A percentile compares a stretch with the other conserved stretches of the same genome.
These are phyloP conservation scores for Picochlorum sp. DNA, from an alignment of 139 green algal genomes.

Conservation along the genomic window DNA sequence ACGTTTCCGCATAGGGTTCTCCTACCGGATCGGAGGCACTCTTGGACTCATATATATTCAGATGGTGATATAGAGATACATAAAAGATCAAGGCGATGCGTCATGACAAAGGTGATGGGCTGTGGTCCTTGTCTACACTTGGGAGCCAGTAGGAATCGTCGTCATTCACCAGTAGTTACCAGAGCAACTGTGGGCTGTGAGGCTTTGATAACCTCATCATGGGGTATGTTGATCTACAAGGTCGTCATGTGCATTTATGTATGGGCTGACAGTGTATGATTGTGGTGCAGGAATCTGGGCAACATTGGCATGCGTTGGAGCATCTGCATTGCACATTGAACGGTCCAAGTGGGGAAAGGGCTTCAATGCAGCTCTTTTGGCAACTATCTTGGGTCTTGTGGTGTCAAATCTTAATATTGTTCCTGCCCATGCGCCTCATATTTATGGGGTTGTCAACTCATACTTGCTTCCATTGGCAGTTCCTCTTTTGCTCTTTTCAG, in stretches of 20 bases:
- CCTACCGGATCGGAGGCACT: no score
- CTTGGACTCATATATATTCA: no score
- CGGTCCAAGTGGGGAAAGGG: constrained; percentile 56
- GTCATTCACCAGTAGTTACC: no score
- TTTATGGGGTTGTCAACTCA: constrained; percentile 61
- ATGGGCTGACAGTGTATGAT: not conserved
- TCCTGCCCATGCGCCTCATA: constrained; percentile 23
- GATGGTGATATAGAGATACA: no score
- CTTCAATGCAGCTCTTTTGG: constrained; percentile 69
- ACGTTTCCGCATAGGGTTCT: no score
- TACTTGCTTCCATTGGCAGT: constrained; percentile 84
- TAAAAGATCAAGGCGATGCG: no score
- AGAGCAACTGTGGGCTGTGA: no score
- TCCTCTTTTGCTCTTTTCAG: constrained; percentile 78
- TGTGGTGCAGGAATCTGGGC: constrained; percentile 45
- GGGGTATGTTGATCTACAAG: no score
- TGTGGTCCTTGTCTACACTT: no score
- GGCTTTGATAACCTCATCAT: no score
- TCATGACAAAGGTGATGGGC: no score
- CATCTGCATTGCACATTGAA: constrained; percentile 53
- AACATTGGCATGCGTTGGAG: constrained; percentile 37
- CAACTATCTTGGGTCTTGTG: constrained; percentile 61
- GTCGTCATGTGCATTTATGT: not conserved
- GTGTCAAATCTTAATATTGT: constrained; percentile 66
- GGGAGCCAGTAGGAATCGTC: no score